Percentiles rank a stretch among this genome's conserved stretches.
phyloP scores from a whole-genome alignment of 2,329 filamentous ascomycete genomes.

The Lasiodiplodia sp. region DNA sequence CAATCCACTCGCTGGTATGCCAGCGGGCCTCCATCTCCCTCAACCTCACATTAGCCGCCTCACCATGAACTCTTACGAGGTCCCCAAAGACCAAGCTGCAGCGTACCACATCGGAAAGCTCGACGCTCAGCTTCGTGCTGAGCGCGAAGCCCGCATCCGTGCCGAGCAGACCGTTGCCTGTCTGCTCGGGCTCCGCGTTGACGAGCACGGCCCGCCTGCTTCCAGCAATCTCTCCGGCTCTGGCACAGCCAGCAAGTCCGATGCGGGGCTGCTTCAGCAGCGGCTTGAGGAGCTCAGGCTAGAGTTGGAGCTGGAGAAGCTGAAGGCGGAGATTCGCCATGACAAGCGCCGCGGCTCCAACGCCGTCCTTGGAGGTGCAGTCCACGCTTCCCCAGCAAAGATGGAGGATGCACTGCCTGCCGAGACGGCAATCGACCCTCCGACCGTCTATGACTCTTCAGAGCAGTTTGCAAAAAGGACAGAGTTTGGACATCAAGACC shows the following conservation, averaged over 20 bases:
- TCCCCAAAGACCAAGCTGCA: neutral
- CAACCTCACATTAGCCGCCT: neutral
- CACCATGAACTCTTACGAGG: neutral
- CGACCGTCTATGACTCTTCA: neutral
- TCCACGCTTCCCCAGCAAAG: neutral
- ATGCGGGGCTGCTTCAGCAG: neutral
- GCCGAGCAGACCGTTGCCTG: neutral
- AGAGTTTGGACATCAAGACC: neutral
- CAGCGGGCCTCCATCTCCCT: neutral
- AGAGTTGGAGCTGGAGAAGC: neutral
- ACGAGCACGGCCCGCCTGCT: neutral
- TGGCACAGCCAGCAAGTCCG: too few relatives aligned
- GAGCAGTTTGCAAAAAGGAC: neutral
- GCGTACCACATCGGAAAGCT: conserved; percentile 11
- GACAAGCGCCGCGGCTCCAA: neutral
- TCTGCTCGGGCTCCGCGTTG: neutral
- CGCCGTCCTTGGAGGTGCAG: neutral
- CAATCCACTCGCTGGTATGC: neutral
- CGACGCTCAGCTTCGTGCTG: conserved; percentile 6
- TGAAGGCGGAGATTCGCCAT: neutral
- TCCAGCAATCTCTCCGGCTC: neutral
- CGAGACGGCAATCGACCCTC: neutral
- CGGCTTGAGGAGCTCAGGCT: conserved; percentile 1
- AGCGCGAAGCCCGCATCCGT: neutral
- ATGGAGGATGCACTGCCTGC: neutral